Conservation (phyloP, 2,329 filamentous ascomycete genomes). For the Hypoxylon sp. region DNA sequence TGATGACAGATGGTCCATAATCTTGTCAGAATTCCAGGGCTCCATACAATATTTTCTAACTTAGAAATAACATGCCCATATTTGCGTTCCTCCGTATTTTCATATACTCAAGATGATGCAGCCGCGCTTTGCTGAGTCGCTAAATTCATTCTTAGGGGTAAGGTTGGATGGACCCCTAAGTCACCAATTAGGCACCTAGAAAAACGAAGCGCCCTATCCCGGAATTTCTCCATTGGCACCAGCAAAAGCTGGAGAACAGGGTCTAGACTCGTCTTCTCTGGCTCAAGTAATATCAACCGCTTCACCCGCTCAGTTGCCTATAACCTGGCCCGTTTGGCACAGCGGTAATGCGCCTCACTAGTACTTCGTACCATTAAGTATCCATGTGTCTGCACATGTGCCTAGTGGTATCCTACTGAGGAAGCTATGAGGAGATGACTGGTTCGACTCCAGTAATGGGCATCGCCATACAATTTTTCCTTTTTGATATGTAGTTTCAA, state of each 20-base stretch:
- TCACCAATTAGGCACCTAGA: not conserved
- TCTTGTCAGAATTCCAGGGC: not conserved
- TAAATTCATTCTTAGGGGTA: not conserved
- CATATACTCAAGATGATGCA: not conserved
- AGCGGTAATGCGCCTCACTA: conserved; percentile 38
- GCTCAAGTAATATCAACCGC: not conserved
- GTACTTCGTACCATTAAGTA: conserved; percentile 15
- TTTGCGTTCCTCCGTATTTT: no score
- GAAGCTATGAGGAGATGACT: conserved; percentile 36
- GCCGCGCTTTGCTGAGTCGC: not conserved
- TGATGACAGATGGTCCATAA: not conserved
- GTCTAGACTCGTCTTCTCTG: not conserved
- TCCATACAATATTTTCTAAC: not conserved
- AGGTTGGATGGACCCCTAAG: not conserved
- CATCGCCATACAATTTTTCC: conserved; percentile 8
- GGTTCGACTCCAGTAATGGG: conserved; percentile 38
- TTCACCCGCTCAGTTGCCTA: not conserved
- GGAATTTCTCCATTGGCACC: not conserved
- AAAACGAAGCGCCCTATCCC: not conserved
- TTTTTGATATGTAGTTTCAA: no score
- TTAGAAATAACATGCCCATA: not conserved
- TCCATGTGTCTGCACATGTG: conserved; percentile 1
- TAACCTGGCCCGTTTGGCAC: conserved; percentile 26
- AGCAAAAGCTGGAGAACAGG: not conserved
- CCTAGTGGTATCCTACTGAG: conserved; percentile 19